These are phyloP conservation scores for Suillus occidentalis DNA, from an alignment of 768 basidiomycete genomes.

Conservation along the genomic window DNA sequence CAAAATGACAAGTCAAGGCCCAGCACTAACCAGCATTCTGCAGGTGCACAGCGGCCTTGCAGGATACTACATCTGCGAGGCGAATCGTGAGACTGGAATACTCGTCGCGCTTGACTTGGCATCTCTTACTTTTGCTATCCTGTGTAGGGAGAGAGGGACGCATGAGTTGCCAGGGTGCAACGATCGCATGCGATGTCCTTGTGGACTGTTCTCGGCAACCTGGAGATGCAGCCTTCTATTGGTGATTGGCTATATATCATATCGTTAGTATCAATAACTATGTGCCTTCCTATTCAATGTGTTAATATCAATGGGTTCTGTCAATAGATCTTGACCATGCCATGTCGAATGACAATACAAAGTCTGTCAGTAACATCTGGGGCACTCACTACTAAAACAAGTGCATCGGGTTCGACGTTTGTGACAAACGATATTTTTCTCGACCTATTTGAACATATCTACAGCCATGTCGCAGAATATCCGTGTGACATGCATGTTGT, in stretches of 20 bases:
- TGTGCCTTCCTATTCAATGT: background rate
- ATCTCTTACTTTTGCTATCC: slow-evolving; percentile 17
- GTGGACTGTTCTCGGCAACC: background rate
- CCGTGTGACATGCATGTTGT: background rate
- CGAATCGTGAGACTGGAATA: slow-evolving; percentile 86
- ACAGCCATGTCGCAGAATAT: background rate
- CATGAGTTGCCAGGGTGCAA: background rate
- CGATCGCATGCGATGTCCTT: background rate
- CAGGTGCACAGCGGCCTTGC: slow-evolving; percentile 91
- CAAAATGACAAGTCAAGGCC: slow-evolving; percentile 6
- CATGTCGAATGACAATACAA: background rate
- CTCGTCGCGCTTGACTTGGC: slow-evolving; percentile 88
- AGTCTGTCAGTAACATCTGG: background rate
- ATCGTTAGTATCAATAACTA: background rate
- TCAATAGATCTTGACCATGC: background rate
- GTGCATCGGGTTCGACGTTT: background rate
- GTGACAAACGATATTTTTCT: background rate
- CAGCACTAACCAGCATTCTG: background rate
- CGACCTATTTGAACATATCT: background rate
- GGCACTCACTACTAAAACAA: background rate
- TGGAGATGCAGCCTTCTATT: background rate
- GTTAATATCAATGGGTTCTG: background rate
- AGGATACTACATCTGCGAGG: slow-evolving; percentile 95
- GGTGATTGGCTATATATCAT: background rate
- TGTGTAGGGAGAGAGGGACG: background rate